Evolutionary conservation across 2,329 filamentous ascomycete genomes (phyloP).

Genomic region (Aureobasidium sp.): DNA sequence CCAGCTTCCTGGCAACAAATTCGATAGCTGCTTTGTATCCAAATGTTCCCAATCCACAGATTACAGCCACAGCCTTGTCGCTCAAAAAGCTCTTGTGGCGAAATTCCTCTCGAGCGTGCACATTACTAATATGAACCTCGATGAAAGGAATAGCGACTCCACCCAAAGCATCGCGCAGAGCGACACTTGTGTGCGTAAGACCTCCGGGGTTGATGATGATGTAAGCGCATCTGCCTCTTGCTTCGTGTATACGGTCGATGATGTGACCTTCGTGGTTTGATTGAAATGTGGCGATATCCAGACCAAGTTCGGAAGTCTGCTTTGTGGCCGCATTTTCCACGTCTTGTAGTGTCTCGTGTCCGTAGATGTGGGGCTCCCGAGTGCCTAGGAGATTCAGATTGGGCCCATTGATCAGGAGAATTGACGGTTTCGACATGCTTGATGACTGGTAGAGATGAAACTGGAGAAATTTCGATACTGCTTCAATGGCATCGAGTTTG

Average conservation of each 20-base stretch:
- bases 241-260: constrained; percentile 65
- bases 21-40: constrained; percentile 43
- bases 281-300: constrained; percentile 54
- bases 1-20: constrained; percentile 29
- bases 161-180: constrained; percentile 65
- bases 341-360: constrained; percentile 58
- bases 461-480: too few relatives aligned
- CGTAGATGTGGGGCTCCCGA: constrained; percentile 68
- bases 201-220: constrained; percentile 71
- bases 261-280: constrained; percentile 73
- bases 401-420: constrained; percentile 71
- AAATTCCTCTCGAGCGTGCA: constrained; percentile 63
- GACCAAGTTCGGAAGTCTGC: constrained; percentile 31
- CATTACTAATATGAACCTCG: constrained; percentile 68
- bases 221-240: constrained; percentile 45
- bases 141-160: constrained; percentile 66
- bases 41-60: constrained; percentile 56
- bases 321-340: constrained; percentile 47
- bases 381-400: constrained; percentile 76
- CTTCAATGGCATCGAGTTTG: too few relatives aligned
- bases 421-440: constrained; percentile 25
- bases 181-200: constrained; percentile 69
- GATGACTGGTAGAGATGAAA: too few relatives aligned
- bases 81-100: constrained; percentile 64
- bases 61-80: constrained; percentile 68